These are phyloP conservation scores for Melianthus villosus DNA, from an alignment of 441 rosid genomes.

Conservation along the genomic window DNA sequence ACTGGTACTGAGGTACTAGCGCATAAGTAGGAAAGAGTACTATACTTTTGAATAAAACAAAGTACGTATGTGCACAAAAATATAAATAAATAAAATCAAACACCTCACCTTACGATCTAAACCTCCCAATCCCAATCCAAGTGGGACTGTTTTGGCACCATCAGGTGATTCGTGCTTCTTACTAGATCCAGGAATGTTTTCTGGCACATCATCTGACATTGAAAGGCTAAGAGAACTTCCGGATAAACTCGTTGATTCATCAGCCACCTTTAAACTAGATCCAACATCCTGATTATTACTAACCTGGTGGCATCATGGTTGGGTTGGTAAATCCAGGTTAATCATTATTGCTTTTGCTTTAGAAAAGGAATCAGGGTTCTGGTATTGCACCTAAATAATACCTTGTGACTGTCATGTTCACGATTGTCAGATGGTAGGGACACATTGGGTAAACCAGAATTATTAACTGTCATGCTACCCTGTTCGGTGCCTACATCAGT, in stretches of 20 bases:
- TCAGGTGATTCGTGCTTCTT: slow-evolving; percentile 23
- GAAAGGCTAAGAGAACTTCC: slow-evolving; percentile 12
- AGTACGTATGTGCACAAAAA: too few relatives aligned
- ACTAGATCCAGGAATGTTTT: slow-evolving; percentile 21
- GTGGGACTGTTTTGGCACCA: slow-evolving; percentile 35
- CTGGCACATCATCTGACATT: slow-evolving; percentile 21
- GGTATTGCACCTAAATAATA: slow-evolving; percentile 13
- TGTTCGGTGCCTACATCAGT: too few relatives aligned
- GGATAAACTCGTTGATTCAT: slow-evolving; percentile 11
- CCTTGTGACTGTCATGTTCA: slow-evolving; percentile 25
- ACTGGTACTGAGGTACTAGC: too few relatives aligned
- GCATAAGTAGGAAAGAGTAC: too few relatives aligned
- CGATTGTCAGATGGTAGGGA: slow-evolving; percentile 11
- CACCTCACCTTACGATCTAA: slow-evolving; percentile 63
- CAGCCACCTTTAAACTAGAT: slow-evolving; percentile 16
- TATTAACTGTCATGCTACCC: too few relatives aligned
- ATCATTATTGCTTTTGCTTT: too few relatives aligned
- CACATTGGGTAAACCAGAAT: slow-evolving; percentile 19
- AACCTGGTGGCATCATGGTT: slow-evolving; percentile 12
- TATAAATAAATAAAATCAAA: neutral
- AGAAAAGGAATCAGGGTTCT: too few relatives aligned
- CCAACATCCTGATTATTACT: slow-evolving; percentile 13
- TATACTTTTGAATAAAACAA: too few relatives aligned
- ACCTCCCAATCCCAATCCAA: slow-evolving; percentile 72
- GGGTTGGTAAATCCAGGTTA: too few relatives aligned